Evolutionary conservation across 192 early-diverging fungal genomes (phyloP).

Genomic region (Pilaira anomala): DNA sequence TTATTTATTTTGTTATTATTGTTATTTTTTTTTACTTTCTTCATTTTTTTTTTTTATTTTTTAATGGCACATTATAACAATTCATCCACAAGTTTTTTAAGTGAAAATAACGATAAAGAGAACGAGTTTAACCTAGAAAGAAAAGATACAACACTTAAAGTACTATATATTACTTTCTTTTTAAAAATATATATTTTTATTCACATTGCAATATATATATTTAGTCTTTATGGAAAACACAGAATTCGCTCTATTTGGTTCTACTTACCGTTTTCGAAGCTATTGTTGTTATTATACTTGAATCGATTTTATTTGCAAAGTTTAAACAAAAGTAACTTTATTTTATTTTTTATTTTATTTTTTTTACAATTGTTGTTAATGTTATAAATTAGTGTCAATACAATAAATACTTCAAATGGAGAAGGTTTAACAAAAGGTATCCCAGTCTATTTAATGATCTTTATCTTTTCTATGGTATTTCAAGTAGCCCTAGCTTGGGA

Average conservation of each 20-base stretch:
- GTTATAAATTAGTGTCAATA: slow-evolving; percentile 10
- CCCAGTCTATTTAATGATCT: slow-evolving; percentile 71
- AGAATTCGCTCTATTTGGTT: slow-evolving; percentile 31
- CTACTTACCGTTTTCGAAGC: slow-evolving; percentile 48
- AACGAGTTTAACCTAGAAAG: slow-evolving; percentile 6
- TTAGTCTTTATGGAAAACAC: slow-evolving; percentile 25
- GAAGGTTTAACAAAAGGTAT: slow-evolving; percentile 39
- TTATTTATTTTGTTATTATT: too few species aligned
- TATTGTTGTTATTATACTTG: slow-evolving; percentile 50
- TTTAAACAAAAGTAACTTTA: slow-evolving; percentile 1
- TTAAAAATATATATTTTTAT: slow-evolving; percentile 6
- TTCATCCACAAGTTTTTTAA: slow-evolving; percentile 1
- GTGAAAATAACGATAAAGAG: neutral
- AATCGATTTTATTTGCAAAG: slow-evolving; percentile 47
- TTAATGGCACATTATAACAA: neutral
- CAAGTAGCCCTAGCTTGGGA: slow-evolving; percentile 64
- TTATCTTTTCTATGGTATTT: slow-evolving; percentile 68
- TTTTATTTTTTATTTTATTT: neutral
- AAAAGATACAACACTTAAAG: neutral
- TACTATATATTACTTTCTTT: neutral
- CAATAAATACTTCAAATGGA: too few species aligned
- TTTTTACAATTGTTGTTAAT: neutral
- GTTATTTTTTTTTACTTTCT: too few species aligned
- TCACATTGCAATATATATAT: neutral
- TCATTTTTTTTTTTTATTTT: neutral